A percentile compares a stretch with the other conserved stretches of the same genome.
Conservation (phyloP, 2,329 filamentous ascomycete species). For the Xylariaceae sp. region DNA sequence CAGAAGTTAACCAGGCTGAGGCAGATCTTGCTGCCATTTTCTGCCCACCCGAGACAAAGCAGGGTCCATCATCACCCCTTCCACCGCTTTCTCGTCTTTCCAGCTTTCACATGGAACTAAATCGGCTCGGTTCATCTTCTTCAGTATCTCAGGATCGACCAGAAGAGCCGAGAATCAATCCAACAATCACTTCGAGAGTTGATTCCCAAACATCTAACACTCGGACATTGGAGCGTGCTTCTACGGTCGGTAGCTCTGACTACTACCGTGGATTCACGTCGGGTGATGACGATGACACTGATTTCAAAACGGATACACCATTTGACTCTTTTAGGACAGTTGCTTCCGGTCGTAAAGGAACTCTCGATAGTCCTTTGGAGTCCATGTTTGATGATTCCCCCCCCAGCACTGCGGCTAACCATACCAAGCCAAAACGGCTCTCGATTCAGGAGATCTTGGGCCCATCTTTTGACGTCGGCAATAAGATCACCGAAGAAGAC, state of each 20-base stretch:
- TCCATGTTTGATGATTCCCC: conserved; percentile 80
- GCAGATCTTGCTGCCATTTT: conserved; percentile 30
- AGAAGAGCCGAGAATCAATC: conserved; percentile 18
- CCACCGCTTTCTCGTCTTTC: conserved; percentile 52
- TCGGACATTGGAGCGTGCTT: conserved; percentile 50
- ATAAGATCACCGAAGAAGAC: conserved; percentile 60
- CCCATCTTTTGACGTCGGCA: conserved; percentile 50
- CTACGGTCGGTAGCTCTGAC: conserved; percentile 67
- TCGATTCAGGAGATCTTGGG: conserved; percentile 59
- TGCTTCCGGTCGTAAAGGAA: conserved; percentile 62
- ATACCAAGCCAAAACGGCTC: conserved; percentile 48
- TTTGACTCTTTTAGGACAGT: conserved; percentile 73
- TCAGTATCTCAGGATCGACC: conserved; percentile 33
- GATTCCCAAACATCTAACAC: conserved; percentile 27
- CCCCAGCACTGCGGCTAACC: conserved; percentile 51
- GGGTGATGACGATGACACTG: conserved; percentile 68
- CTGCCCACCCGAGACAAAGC: conserved; percentile 33
- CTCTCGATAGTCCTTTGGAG: conserved; percentile 68
- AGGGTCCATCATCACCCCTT: conserved; percentile 52
- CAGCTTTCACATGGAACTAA: conserved; percentile 52
- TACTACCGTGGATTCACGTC: conserved; percentile 64
- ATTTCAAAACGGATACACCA: conserved; percentile 59
- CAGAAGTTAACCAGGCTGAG: conserved; percentile 27
- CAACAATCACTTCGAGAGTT: conserved; percentile 20
- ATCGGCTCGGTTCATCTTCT: conserved; percentile 43